Conservation (phyloP, 768 basidiomycete genomes). For the Pleurotus cornucopiae region DNA sequence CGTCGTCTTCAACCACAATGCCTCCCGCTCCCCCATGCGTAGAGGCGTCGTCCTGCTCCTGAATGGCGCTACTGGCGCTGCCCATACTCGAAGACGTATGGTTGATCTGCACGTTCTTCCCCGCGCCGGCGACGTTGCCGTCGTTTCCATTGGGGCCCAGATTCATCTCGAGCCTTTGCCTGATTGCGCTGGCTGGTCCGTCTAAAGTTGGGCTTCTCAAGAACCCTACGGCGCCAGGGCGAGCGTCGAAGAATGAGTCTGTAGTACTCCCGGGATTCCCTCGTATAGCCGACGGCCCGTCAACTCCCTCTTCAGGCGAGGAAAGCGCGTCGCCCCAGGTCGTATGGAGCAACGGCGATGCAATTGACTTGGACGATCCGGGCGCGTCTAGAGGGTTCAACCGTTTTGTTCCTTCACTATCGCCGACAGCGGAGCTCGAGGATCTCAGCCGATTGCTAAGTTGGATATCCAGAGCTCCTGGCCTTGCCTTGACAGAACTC, state of each 20-base stretch:
- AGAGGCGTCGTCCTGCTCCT: slow-evolving; percentile 3
- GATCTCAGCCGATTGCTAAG: not conserved
- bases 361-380: slow-evolving; percentile 9
- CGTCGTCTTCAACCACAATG: slow-evolving; percentile 45
- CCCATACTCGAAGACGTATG: slow-evolving; percentile 8
- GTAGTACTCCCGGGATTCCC: not conserved
- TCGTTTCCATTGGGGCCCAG: no score
- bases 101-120: not conserved
- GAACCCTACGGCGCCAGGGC: no score
- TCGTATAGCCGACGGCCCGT: not conserved
- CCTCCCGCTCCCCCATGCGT: slow-evolving; percentile 17
- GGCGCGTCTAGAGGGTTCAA: not conserved
- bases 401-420: not conserved
- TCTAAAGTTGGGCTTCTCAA: not conserved
- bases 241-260: not conserved
- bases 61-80: slow-evolving; percentile 7
- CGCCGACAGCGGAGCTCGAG: not conserved
- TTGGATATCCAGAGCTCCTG: not conserved
- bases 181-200: slow-evolving; percentile 17
- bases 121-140: slow-evolving; percentile 15
- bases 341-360: slow-evolving; percentile 36
- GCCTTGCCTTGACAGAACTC: slow-evolving; percentile 17
- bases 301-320: slow-evolving; percentile 17
- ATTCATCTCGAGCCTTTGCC: slow-evolving; percentile 29
- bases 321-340: slow-evolving; percentile 33